A percentile compares a stretch with the other conserved stretches of the same genome.
These are phyloP conservation scores for Phytomonas sp. DNA, from an alignment of 208 protist species.

Conservation along the genomic window DNA sequence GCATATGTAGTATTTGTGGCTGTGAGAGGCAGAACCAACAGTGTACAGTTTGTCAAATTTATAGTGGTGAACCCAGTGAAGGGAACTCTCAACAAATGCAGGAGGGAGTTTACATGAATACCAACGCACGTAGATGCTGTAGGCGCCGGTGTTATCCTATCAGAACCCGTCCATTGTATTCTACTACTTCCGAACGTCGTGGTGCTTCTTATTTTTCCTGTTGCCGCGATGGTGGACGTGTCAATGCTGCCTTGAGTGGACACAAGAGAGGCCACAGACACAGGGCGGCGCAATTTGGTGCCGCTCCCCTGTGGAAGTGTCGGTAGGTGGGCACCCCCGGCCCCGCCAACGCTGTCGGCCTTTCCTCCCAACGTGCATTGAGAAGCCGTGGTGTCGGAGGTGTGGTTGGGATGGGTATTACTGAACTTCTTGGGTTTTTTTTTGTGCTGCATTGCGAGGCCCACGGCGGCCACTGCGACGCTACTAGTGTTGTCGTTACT, in stretches of 20 bases:
- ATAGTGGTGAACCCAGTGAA: slow-evolving; percentile 58
- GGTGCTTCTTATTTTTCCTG: not conserved
- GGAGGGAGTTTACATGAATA: slow-evolving; percentile 42
- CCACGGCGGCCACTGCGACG: not conserved
- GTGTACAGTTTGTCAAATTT: slow-evolving; percentile 58
- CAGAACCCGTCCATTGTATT: not conserved
- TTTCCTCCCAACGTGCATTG: not conserved
- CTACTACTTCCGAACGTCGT: slow-evolving; percentile 5
- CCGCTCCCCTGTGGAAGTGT: not conserved
- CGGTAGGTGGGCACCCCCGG: not conserved
- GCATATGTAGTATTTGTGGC: not conserved
- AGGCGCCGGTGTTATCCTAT: slow-evolving; percentile 6
- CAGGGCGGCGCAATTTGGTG: slow-evolving; percentile 3
- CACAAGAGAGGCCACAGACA: not conserved
- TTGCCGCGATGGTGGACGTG: not conserved
- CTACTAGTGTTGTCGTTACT: slow-evolving; percentile 2
- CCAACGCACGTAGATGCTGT: slow-evolving; percentile 42
- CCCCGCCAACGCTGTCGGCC: not conserved
- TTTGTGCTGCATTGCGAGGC: slow-evolving; percentile 1
- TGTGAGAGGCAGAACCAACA: slow-evolving; percentile 11
- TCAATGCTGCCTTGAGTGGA: not conserved
- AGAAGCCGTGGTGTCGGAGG: not conserved
- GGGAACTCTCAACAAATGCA: slow-evolving; percentile 54
- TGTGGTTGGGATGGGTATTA: not conserved
- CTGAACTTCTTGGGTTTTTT: slow-evolving; percentile 9